phyloP scores from a whole-genome alignment of 306 rosid genomes.

The Calophaca sinica region DNA sequence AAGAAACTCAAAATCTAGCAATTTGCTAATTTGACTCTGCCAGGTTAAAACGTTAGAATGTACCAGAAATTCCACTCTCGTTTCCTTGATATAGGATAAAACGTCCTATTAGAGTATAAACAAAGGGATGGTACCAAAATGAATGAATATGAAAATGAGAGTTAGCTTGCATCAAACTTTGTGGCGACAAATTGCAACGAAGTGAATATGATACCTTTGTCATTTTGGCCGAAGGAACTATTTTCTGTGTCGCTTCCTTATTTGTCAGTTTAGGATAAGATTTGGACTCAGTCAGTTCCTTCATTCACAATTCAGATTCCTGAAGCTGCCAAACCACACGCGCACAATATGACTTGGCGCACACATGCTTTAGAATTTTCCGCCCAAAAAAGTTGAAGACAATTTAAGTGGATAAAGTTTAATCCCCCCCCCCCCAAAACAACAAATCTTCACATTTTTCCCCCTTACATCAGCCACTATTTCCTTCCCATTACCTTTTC shows the following conservation, averaged over 20 bases:
- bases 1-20: no score
- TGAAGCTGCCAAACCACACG: not conserved
- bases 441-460: no score
- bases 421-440: not conserved
- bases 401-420: not conserved
- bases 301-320: not conserved
- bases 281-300: constrained; percentile 1
- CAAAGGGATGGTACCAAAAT: not conserved
- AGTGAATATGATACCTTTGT: constrained; percentile 22
- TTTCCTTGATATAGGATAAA: no score
- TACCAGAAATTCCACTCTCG: no score
- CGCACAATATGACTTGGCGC: not conserved
- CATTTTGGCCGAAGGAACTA: constrained; percentile 1
- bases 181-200: not conserved
- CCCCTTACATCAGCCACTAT: constrained; percentile 39
- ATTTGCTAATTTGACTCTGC: no score
- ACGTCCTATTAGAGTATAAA: no score
- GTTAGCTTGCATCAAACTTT: not conserved
- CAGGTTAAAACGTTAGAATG: no score
- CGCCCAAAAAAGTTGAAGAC: not conserved
- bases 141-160: not conserved
- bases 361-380: constrained; percentile 4
- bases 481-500: constrained; percentile 40
- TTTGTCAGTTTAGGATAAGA: constrained; percentile 38
- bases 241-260: not conserved